These are phyloP conservation scores for Trichosporon asahii DNA, from an alignment of 1,284 basidiomycete species.

Conservation along the genomic window DNA sequence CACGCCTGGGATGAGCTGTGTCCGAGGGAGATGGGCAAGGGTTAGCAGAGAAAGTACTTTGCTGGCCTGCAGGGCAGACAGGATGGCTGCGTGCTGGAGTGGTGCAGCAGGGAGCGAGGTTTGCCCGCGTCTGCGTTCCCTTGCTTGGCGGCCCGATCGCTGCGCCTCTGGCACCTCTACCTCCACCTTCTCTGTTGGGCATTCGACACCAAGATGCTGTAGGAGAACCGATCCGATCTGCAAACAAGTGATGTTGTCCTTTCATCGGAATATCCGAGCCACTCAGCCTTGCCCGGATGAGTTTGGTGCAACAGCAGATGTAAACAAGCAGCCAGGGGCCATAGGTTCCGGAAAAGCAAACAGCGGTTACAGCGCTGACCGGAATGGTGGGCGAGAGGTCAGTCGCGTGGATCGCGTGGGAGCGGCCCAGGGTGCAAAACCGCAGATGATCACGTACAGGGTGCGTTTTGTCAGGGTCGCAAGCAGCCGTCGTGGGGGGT, in stretches of 20 bases:
- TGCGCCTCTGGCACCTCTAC: neutral
- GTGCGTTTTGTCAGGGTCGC: neutral
- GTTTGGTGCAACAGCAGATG: too few relatives aligned
- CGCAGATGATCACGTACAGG: conserved; percentile 9
- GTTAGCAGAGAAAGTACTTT: too few relatives aligned
- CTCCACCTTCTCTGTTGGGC: neutral
- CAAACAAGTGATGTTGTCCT: too few relatives aligned
- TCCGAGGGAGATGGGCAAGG: too few relatives aligned
- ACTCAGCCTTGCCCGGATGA: too few relatives aligned
- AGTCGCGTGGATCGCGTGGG: neutral
- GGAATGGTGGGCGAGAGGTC: neutral
- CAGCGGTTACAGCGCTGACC: neutral
- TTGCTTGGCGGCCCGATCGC: neutral
- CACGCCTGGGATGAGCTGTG: neutral
- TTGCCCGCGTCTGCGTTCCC: neutral
- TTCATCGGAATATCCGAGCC: too few relatives aligned
- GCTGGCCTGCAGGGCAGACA: too few relatives aligned
- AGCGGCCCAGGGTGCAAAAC: neutral
- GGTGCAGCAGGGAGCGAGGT: too few relatives aligned
- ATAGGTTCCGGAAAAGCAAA: neutral
- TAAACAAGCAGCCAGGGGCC: neutral
- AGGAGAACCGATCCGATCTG: too few relatives aligned
- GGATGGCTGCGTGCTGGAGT: too few relatives aligned
- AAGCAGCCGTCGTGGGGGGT: neutral
- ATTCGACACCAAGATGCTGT: neutral